Base-by-base conservation (phyloP, 176 grass and related monocot genomes). In the Areca catechu region DNA sequence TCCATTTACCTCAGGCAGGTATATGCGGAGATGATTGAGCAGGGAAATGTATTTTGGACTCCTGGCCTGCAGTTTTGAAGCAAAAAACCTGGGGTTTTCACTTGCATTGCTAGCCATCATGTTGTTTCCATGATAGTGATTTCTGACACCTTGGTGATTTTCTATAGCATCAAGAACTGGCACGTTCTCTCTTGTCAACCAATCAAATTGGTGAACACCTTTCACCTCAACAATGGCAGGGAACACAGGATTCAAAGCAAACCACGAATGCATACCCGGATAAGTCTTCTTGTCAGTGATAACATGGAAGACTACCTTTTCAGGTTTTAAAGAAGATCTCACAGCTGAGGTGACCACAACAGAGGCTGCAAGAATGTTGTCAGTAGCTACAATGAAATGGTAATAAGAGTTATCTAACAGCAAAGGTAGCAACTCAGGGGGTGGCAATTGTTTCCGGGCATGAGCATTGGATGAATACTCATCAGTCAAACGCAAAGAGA, bases 221-320 rank as follows among this genome's bases (percentile, higher is more conserved):
- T 91, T 97, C 47, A 92, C 87, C 79, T 88, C 87, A 62, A 98
- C 70, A 63, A 98, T 83, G 61, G 83, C 83, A 56, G 78, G 77
- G 61, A 64, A 65, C 29, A 85, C 64, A 61, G 83, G 75, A 85
- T 98, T 98, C 77, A 98, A 80, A 63, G 86, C 92, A 84, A 91
- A 97, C 92, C 92, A 97, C 30, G 92, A 97, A 69, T 91, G 86
- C 92, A 98, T 98, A 54, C 83, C 84, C 47, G 93, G 87, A 79
- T 98, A 98, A 16, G 93, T 98, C 78, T 92, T 98, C 65, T 98
- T 98, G 59, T 98, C 93, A 55, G 93, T 98, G 57, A 98, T 85
- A 19, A 98, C 75, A 78, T 98, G 93, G 71, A 98, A 85, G 19
- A 98, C 86, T 71, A 89, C 72, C 66, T 67, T 98, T 63, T 84